Evolutionary conservation across 805 yeast genomes (phyloP), one percentile per base, ranked within the genome.

Genomic region (Myxozyma sirexii): DNA sequence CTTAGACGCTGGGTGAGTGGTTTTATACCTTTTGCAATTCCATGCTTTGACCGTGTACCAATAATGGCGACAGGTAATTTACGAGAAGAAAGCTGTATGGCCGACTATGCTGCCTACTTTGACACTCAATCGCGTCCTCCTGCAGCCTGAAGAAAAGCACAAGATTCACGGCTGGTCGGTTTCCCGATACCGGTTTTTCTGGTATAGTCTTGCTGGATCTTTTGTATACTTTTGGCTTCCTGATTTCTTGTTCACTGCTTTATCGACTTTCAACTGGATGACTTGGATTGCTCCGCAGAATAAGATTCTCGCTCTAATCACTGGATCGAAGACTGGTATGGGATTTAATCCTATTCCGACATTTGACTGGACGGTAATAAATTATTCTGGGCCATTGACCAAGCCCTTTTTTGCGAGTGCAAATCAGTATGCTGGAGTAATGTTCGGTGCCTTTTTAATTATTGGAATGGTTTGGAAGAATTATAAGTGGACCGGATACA

Each of bases 171-270:
- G 89, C 1, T 85, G 90, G 90, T 78, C 69, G 41, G 76, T 84
- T 37, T 75, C 83, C 3, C 76, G 85, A 52, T 79, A 77, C 64
- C 72, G 70, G 53, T 81, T 83, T 65, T 85, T 85, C 72, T 63
- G 77, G 29, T 55, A 74, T 31, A 76, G 76, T 2, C 76, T 82
- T 53, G 55, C 66, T n/a, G 71, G 74, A n/a, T 71, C 78, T 29
- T 84, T 84, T 64, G 63, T 79, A 3, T 86, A 85, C 80, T 83
- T 82, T 68, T 85, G 87, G 84, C 74, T 87, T 65, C 90, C 90
- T 4, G 87, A 84, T 57, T 85, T 76, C 68, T 74, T 87, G 26
- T 85, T 85, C 73, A 75, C 76, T 21, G 88, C 84, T 1, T 76
- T 87, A 57, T 78, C 84, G 0, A 80, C 80, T 67, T 86, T 87